Conservation (phyloP, 805 yeast species). For the Cyberlindnera mycetangii region DNA sequence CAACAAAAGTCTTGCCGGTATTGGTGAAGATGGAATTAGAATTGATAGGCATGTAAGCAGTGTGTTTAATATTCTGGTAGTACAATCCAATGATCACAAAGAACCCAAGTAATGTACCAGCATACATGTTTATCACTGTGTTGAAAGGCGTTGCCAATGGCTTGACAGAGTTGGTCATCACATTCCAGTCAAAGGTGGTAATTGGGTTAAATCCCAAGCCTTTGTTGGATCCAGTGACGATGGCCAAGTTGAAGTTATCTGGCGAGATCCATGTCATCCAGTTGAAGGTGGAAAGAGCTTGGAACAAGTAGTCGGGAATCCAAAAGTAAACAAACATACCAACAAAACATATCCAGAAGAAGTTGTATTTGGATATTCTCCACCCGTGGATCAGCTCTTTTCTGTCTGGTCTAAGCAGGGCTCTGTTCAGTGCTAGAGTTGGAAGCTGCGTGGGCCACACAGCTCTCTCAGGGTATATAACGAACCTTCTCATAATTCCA, state of each 20-base stretch:
- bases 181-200: constrained; percentile 52
- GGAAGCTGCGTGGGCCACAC: constrained; percentile 56
- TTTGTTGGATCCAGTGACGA: constrained; percentile 43
- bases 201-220: constrained; percentile 56
- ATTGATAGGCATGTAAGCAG: constrained; percentile 40
- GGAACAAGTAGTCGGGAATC: constrained; percentile 44
- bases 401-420: constrained; percentile 39
- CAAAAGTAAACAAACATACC: constrained; percentile 41
- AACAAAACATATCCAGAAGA: constrained; percentile 31
- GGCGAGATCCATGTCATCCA: constrained; percentile 64
- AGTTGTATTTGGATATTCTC: constrained; percentile 34
- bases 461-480: constrained; percentile 47
- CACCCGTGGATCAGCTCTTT: constrained; percentile 33
- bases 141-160: constrained; percentile 46
- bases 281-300: constrained; percentile 41
- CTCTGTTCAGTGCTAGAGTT: constrained; percentile 45
- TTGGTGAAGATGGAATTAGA: constrained; percentile 52
- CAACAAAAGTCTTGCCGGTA: constrained; percentile 45
- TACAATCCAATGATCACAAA: constrained; percentile 35
- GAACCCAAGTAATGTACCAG: constrained; percentile 35
- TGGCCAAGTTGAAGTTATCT: constrained; percentile 43
- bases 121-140: constrained; percentile 30
- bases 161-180: constrained; percentile 24
- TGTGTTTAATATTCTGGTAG: constrained; percentile 40
- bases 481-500: constrained; percentile 56